Base-by-base conservation (phyloP, 257 asterid species). In the Petunia secreta region DNA sequence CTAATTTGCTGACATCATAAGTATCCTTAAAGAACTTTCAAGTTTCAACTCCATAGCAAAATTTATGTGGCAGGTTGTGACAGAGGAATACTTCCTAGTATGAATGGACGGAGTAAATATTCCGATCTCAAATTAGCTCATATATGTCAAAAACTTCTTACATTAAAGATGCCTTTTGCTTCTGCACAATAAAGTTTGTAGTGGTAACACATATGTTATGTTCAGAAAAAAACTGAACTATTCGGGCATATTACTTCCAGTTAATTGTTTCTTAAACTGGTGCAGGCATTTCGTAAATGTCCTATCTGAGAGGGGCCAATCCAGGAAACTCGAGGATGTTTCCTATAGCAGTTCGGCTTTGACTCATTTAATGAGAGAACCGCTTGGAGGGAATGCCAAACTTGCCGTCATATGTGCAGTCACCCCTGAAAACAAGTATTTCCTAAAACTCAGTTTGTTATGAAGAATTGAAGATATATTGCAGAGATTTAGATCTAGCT, bases 381-480 rank as follows among this genome's bases (percentile, higher is more conserved):
- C 98, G 39, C 91, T 93, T 75, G 96, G 97, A 52, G 96, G 98
- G 89, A 93, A 93, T 86, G 92, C 97, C 75, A 93, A 91, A 84
- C 96, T 93, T 77, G 87, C 91, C 5, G 85, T 92, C 79, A 87
- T 93, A 81, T 92, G 98, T 81, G 83, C 90, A 85, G 75, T 93
- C 85, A 83, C 91, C 84, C 90, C 94, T 3, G 93, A 91, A 63
- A 76, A 85, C 87, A 93, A 88, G 98, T 93, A 91, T 55, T 40
- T 69, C 43, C 77, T 13, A 34, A 25, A 16, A 43, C 15, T 67
- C 44, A 1, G 54, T 63, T 6, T 54, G 39, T 66, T 39, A 7
- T 8, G 39, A 40, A 25, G 25, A 25, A 25, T 25, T 40, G n/a
- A 66, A 40, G 15, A 52, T 52, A 52, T 66, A 66, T 40, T 66